These are phyloP conservation scores for Alternaria brassicae DNA, from an alignment of 2,329 filamentous ascomycete genomes.

Conservation along the genomic window DNA sequence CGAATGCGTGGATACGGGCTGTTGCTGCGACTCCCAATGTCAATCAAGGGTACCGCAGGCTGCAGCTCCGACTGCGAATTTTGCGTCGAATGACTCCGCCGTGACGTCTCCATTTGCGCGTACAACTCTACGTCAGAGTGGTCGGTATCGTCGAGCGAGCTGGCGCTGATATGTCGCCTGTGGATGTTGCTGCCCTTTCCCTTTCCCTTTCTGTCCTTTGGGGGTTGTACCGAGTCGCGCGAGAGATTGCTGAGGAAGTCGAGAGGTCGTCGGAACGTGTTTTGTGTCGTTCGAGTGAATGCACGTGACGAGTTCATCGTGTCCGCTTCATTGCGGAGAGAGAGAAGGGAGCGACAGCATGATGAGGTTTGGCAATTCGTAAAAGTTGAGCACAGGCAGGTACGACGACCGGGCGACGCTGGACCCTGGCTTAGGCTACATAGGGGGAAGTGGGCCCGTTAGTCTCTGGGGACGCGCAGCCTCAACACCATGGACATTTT, in stretches of 20 bases:
- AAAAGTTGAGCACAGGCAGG: slow-evolving; percentile 28
- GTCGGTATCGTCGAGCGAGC: slow-evolving; percentile 50
- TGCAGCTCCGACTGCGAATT: slow-evolving; percentile 49
- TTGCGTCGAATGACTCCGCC: slow-evolving; percentile 37
- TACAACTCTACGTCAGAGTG: slow-evolving; percentile 45
- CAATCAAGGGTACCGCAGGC: slow-evolving; percentile 54
- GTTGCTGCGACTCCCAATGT: slow-evolving; percentile 51
- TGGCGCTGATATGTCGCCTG: slow-evolving; percentile 45
- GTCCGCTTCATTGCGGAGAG: slow-evolving; percentile 29
- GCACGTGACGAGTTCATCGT: slow-evolving; percentile 46
- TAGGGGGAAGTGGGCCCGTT: slow-evolving; percentile 13
- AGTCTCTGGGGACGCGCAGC: background rate
- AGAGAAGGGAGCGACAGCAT: slow-evolving; percentile 30
- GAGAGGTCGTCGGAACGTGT: slow-evolving; percentile 45
- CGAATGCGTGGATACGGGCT: slow-evolving; percentile 54
- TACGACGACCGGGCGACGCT: slow-evolving; percentile 13
- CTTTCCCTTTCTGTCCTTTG: slow-evolving; percentile 26
- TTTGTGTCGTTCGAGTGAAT: slow-evolving; percentile 42
- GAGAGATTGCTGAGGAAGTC: slow-evolving; percentile 46
- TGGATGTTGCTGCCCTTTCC: slow-evolving; percentile 20
- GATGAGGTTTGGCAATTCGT: slow-evolving; percentile 15
- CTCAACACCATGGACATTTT: slow-evolving; percentile 48
- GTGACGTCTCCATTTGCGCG: slow-evolving; percentile 38
- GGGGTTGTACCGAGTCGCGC: slow-evolving; percentile 24
- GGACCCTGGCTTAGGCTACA: slow-evolving; percentile 17